phyloP scores from a whole-genome alignment of 805 yeast species.

The Candida railenensis region DNA sequence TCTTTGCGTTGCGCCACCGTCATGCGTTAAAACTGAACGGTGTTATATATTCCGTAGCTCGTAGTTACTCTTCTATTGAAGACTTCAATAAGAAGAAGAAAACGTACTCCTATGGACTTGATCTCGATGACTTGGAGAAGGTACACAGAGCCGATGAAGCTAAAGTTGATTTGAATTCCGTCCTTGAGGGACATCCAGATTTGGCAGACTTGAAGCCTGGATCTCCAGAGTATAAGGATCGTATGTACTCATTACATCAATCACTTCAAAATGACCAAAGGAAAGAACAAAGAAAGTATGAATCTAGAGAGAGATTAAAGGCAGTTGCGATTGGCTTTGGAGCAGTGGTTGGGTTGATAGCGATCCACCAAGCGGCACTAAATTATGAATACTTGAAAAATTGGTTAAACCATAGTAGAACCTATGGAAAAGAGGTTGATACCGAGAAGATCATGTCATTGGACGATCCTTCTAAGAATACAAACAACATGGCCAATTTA shows the following conservation, averaged over 20 bases:
- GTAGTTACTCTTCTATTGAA: conserved; percentile 20
- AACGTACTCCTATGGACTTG: conserved; percentile 25
- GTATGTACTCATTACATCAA: conserved; percentile 25
- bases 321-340: conserved; percentile 44
- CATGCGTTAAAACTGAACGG: background rate
- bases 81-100: conserved; percentile 37
- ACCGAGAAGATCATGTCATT: conserved; percentile 35
- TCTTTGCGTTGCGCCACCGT: background rate
- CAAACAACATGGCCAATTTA: conserved; percentile 23
- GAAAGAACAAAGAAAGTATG: conserved; percentile 29
- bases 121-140: conserved; percentile 17
- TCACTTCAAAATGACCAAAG: conserved; percentile 24
- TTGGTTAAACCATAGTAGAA: conserved; percentile 29
- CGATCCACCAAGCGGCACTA: conserved; percentile 40
- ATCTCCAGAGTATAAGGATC: conserved; percentile 37
- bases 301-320: conserved; percentile 42
- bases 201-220: conserved; percentile 25
- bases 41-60: background rate
- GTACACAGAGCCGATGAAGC: conserved; percentile 12
- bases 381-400: conserved; percentile 42
- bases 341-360: conserved; percentile 37
- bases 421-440: conserved; percentile 31
- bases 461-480: conserved; percentile 29
- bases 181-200: conserved; percentile 32
- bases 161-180: conserved; percentile 16